Evolutionary conservation across 2,329 filamentous ascomycete species (phyloP), one percentile per base, ranked within the genome.

Genomic region (Paecilomyces fulvus): DNA sequence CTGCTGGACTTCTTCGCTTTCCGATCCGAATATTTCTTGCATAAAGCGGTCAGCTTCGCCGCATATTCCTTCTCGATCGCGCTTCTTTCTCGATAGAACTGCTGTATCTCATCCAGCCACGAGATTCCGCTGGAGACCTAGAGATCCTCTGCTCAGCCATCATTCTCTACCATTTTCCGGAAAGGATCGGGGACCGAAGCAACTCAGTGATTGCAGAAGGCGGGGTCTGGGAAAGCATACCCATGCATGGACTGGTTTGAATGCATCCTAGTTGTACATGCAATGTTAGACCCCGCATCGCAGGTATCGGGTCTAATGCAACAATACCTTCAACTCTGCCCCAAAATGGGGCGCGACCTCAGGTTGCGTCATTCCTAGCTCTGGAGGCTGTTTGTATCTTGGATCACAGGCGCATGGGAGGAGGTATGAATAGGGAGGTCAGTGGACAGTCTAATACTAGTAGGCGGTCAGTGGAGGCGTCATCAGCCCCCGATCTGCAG

Each of bases 1-100:
- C 81, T 87, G 64, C 90, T 88, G 49, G 88, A 87, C 77, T 94
- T 96, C 75, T 87, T 91, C 51, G 89, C 85, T 79, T 97, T 99
- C 79, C 95, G 95, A 68, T 99, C 95, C 69, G 90, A 94, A 78
- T 96, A 97, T 73, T 94, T 96, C 79, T 94, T 95, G 55, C 92
- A 94, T 53, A 99, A 79, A 2, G 85, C 85, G 64, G 84, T 88
- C 61, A 99, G 84, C 75, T 92, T 97, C 61, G 87, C 82, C 66
- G 90, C 88, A 73, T 99, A 97, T 72, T 99, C 95, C 76, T 96
- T 96, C 77, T 99, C 94, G 71, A 99, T 96, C 33, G 79, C 85
- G 69, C 90, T 90, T 57, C 95, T 85, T 75, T 99, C 94, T 61
- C 94, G 89, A 79, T 97, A 99, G 79, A 97, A 99, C 69, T 90